Evolutionary conservation across 2,329 filamentous ascomycete genomes (phyloP), one percentile per base, ranked within the genome.

Genomic region (Ophiocordyceps unilateralis): DNA sequence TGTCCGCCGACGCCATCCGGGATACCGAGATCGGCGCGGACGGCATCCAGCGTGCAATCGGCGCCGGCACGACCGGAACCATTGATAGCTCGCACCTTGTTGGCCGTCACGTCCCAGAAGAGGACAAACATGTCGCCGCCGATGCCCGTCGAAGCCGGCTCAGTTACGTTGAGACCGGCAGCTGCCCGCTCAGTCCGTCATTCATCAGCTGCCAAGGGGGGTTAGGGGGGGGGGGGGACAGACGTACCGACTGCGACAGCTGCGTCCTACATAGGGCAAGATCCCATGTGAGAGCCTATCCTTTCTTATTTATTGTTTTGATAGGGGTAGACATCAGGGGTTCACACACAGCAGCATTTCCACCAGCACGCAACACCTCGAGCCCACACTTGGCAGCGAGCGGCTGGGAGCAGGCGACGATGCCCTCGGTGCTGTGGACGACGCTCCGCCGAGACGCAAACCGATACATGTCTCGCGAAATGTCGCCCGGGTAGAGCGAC

Each of bases 51-150:
- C 0, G 78, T 83, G 48, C 66, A 77, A 32, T 80, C 76, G 42
- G 64, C 69, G 5, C 83, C 78, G 4, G 86, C 76, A 23, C 91
- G 78, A n/a, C 91, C 91, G 1, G 88, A 95, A 19, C 88, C 91
- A 60, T 98, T 98, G 60, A 96, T 67, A 10, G 87, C 84, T 43
- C 78, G 81, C 9, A 96, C 81, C 48, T 83, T 82, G 56, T 83
- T 82, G 0, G 80, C 84, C 51, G 81, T 74, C 37, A 86, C 85
- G 57, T 93, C 76, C 66, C 89, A 96, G 69, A 77, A 95, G 30
- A 96, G 75, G 60, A 88, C 88, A 65, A 96, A 98, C 78, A 94
- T 87, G 63, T 98, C 91, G 48, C 91, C 91, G 45, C 91, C 91
- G 46, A 98, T 95, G 36, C 91, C 91, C 1, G 91, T 96, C 6